Evolutionary conservation across 2,329 filamentous ascomycete species (phyloP).

Genomic region (Paraconiothyrium brasiliense): DNA sequence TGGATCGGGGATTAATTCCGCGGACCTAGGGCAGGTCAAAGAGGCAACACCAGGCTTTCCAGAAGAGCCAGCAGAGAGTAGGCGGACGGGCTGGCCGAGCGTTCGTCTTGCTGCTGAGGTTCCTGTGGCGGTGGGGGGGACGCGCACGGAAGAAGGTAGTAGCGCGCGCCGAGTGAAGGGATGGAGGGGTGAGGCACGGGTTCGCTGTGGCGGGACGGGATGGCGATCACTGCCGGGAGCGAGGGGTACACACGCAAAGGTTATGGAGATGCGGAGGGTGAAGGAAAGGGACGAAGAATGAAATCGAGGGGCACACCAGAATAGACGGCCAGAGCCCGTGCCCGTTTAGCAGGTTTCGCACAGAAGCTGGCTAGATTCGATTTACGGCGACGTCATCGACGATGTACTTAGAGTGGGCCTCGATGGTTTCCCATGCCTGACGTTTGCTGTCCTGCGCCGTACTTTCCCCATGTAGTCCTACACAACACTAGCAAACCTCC

Average conservation of each 20-base stretch:
- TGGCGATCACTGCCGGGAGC: slow-evolving; percentile 40
- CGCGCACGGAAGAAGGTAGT: slow-evolving; percentile 24
- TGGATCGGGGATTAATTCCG: slow-evolving; percentile 32
- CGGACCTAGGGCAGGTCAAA: slow-evolving; percentile 18
- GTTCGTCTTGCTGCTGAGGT: not conserved
- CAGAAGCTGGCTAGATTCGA: not conserved
- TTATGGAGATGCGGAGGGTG: slow-evolving; percentile 18
- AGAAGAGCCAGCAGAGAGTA: slow-evolving; percentile 8
- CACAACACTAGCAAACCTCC: not conserved
- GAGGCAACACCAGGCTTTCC: slow-evolving; percentile 8
- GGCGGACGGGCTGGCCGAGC: slow-evolving; percentile 9
- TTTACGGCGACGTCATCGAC: slow-evolving; percentile 23
- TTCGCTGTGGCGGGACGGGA: slow-evolving; percentile 22
- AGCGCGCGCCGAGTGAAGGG: slow-evolving; percentile 18
- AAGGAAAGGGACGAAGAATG: slow-evolving; percentile 21
- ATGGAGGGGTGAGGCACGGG: slow-evolving; percentile 23
- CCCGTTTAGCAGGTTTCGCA: slow-evolving; percentile 1
- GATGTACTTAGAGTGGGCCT: slow-evolving; percentile 17
- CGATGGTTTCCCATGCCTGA: slow-evolving; percentile 23
- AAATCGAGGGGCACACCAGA: slow-evolving; percentile 12
- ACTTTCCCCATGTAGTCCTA: not conserved
- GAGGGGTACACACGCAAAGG: slow-evolving; percentile 15
- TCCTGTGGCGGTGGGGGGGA: slow-evolving; percentile 14
- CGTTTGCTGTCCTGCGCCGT: not conserved
- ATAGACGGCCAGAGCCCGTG: not conserved